These are phyloP conservation scores for Sporothrix sp. DNA, from an alignment of 2,329 filamentous ascomycete genomes.

Conservation along the genomic window DNA sequence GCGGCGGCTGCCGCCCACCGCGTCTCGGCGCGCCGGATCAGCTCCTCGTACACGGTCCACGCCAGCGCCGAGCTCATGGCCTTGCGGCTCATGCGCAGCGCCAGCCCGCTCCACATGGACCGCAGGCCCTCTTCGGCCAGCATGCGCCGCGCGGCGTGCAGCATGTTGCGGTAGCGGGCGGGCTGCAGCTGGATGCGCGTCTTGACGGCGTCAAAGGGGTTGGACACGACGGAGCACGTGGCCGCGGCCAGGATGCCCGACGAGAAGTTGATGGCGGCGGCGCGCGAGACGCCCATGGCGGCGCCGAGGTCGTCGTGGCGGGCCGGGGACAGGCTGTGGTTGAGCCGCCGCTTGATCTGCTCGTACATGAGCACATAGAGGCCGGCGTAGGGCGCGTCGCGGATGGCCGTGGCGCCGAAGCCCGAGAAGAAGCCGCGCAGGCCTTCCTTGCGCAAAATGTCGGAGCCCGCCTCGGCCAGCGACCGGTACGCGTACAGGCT, in stretches of 20 bases:
- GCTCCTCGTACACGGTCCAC: slow-evolving; percentile 94
- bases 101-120: slow-evolving; percentile 77
- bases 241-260: slow-evolving; percentile 74
- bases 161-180: slow-evolving; percentile 68
- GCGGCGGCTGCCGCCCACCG: slow-evolving; percentile 20
- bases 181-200: slow-evolving; percentile 90
- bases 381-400: slow-evolving; percentile 94
- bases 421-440: slow-evolving; percentile 82
- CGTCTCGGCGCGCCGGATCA: slow-evolving; percentile 60
- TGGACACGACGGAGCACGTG: slow-evolving; percentile 78
- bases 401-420: slow-evolving; percentile 83
- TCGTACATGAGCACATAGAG: slow-evolving; percentile 94
- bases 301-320: slow-evolving; percentile 72
- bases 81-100: slow-evolving; percentile 79
- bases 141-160: slow-evolving; percentile 69
- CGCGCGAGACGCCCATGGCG: slow-evolving; percentile 38
- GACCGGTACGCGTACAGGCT: slow-evolving; percentile 76
- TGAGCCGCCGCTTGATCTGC: slow-evolving; percentile 59
- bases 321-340: slow-evolving; percentile 36
- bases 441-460: slow-evolving; percentile 67
- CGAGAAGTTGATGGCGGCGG: slow-evolving; percentile 70
- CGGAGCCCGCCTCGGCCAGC: slow-evolving; percentile 58
- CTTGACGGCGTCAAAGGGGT: slow-evolving; percentile 95
- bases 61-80: slow-evolving; percentile 88
- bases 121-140: slow-evolving; percentile 68